Base-by-base conservation (phyloP, 139 green algal species). In the Tetradesmus obliquus region DNA sequence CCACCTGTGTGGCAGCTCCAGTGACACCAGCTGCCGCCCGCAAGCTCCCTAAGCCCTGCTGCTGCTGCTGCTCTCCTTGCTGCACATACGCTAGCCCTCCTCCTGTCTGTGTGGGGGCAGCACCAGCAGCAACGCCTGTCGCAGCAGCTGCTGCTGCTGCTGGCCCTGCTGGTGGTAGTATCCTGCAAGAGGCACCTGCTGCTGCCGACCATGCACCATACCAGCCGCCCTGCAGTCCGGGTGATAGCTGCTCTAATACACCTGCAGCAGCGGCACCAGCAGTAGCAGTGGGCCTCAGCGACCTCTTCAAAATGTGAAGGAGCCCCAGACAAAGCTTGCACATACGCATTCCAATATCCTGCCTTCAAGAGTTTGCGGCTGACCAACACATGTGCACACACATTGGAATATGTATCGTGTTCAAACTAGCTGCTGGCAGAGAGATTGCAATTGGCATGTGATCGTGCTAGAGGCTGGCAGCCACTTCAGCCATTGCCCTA, bases 171-270 rank as follows among this genome's bases (percentile, higher is more conserved):
- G 85, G 45, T 71, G 86, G 62, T 5, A 51, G 19, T 54, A 89
- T 82, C 13, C 71, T 83, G 71, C 86, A 90, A 60, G 84, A 53
- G 55, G 53, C 86, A 53, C 20, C 86, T 83, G 71, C 86, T 84
- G 71, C 51, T 79, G 45, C 62, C 22, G 45, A 71, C 86, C 71
- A 90, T n/a, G 66, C 54, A 62, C 71, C 71, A 58, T 83, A 90
- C 71, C 86, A 90, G 71, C 86, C 71, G 3, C 71, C 86, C 22
- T 62, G 45, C 62, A 81, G 24, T 7, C 85, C 85, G 12, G 51
- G 32, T 19, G 54, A 69, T 8, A 87, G 22, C 54, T 19, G 20
- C 19, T 7, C 62, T 13, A 89, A 45, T n/a, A 12, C 62, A 66
- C 17, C 85, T 82, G 85, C 60, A 88, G 10, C 13, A 58, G n/a